Base-by-base conservation (phyloP, 768 basidiomycete species). In the Suillus americanus region DNA sequence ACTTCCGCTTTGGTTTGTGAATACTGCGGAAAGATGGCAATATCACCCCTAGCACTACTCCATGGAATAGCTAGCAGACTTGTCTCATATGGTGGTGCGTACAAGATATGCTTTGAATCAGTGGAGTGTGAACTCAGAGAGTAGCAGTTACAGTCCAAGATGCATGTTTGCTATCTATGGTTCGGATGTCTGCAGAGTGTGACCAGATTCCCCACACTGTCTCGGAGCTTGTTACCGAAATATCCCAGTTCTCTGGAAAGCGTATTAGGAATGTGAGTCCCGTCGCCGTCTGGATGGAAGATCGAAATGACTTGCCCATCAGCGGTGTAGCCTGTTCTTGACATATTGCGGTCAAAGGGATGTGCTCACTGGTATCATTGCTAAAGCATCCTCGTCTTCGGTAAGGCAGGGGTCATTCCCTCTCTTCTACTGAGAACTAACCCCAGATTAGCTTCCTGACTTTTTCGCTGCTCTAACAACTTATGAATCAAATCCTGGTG, bases 321-420 rank as follows among this genome's bases (percentile, higher is more conserved):
- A 94, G 92, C 85, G 91, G 62, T 92, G 90, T 70, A 80, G 85
- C 30, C 87, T 91, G 72, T 92, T 94, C 71, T 68, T 86, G 37
- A 77, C 75, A 13, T 75, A 90, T 18, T 78, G 77, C 8, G 71
- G 74, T 23, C 77, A 88, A 62, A 82, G 79, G 67, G 73, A 78
- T 12, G 66, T 77, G 6, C 80, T 93, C 23, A 65, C 73, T 23
- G 75, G 80, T 14, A 81, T 89, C 56, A 69, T 89, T 46, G 73
- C 78, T 3, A 77, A 71, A n/a, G 82, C 85, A 35, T 72, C 74
- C 45, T 85, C 88, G 2, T 78, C 85, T 60, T 85, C 90, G 38
- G 91, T 90, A 70, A 67, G 85, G 70, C 50, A 54, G 38, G 56
- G 57, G 61, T 35, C 59, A 60, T 51, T 28, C 30, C 37, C 14